These are phyloP conservation scores for Gossypium trilobum DNA, from an alignment of 441 rosid genomes.

Conservation along the genomic window DNA sequence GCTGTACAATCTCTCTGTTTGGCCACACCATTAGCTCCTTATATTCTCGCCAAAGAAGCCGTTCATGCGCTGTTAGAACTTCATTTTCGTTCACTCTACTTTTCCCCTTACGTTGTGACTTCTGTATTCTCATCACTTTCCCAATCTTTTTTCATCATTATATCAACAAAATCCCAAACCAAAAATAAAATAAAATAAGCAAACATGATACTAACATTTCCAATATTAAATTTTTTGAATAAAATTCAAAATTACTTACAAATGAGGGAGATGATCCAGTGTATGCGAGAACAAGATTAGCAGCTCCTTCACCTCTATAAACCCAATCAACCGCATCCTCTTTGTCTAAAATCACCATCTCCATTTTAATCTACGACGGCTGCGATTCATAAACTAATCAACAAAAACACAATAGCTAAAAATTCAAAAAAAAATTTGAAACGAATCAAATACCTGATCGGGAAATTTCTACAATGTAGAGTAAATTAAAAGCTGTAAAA, in stretches of 20 bases:
- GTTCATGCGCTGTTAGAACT: slow-evolving; percentile 45
- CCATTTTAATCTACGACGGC: slow-evolving; percentile 24
- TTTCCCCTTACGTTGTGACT: slow-evolving; percentile 35
- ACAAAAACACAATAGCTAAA: background rate
- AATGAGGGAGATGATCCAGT: slow-evolving; percentile 59
- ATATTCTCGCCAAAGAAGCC: slow-evolving; percentile 51
- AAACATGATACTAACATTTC: background rate
- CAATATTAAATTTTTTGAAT: too few species aligned
- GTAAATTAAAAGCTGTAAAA: background rate
- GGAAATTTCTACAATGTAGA: background rate
- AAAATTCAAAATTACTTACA: slow-evolving; percentile 28
- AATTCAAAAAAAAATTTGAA: background rate
- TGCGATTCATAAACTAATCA: background rate
- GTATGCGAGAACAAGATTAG: slow-evolving; percentile 76
- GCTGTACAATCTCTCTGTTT: slow-evolving; percentile 48
- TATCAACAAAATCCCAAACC: background rate
- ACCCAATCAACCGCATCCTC: slow-evolving; percentile 73
- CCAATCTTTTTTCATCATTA: slow-evolving; percentile 32
- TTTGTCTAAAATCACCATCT: slow-evolving; percentile 39
- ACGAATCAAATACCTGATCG: background rate
- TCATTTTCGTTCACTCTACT: slow-evolving; percentile 19
- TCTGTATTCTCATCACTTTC: slow-evolving; percentile 65
- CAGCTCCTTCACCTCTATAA: slow-evolving; percentile 94
- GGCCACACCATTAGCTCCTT: slow-evolving; percentile 40
- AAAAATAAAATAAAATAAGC: background rate